These are phyloP conservation scores for Suillus subluteus DNA, from an alignment of 768 basidiomycete species.

Conservation along the genomic window DNA sequence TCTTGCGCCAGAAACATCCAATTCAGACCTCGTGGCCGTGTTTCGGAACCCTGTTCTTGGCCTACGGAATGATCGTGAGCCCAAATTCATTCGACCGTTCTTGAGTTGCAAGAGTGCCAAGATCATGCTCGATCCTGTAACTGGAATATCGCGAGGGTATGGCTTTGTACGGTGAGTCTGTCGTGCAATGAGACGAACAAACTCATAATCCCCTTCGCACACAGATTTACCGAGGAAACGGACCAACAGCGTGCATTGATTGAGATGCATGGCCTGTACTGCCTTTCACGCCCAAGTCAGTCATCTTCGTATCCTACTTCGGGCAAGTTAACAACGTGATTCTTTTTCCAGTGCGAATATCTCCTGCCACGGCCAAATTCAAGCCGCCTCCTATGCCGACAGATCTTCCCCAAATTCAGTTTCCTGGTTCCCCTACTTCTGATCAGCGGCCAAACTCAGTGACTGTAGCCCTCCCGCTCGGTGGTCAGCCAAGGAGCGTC, in stretches of 20 bases:
- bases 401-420: constrained; percentile 52
- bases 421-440: constrained; percentile 33
- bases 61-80: constrained; percentile 82
- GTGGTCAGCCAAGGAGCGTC: constrained; percentile 61
- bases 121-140: constrained; percentile 91
- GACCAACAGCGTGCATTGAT: constrained; percentile 90
- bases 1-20: constrained; percentile 89
- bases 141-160: constrained; percentile 88
- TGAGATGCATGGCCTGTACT: constrained; percentile 92
- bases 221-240: constrained; percentile 82
- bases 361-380: constrained; percentile 87
- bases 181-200: not conserved
- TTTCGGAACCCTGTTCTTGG: constrained; percentile 90
- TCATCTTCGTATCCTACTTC: constrained; percentile 19
- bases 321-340: constrained; percentile 33
- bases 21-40: constrained; percentile 93
- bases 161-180: constrained; percentile 82
- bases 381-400: constrained; percentile 58
- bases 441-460: constrained; percentile 43
- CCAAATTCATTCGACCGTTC: constrained; percentile 88
- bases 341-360: constrained; percentile 73
- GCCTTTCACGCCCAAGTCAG: constrained; percentile 86
- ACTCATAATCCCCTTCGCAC: constrained; percentile 3
- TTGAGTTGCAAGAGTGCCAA: constrained; percentile 93
- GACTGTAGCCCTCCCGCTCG: constrained; percentile 52